Evolutionary conservation across 2,329 filamentous ascomycete species (phyloP).

Genomic region (Seiridium unicorne): DNA sequence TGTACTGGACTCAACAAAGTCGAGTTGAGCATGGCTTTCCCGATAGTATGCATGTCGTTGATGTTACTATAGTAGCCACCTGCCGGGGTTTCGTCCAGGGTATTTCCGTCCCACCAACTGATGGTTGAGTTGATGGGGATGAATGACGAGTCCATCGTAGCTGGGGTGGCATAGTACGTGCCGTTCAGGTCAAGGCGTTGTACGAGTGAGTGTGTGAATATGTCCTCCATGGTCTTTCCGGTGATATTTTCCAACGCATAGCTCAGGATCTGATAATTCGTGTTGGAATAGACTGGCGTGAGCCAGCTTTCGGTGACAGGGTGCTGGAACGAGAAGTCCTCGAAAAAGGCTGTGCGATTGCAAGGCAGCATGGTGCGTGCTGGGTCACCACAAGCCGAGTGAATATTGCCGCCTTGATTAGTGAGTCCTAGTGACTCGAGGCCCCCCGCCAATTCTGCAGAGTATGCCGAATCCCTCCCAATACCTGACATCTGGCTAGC

Average conservation of each 20-base stretch:
- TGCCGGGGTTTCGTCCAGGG: neutral
- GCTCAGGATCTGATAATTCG: constrained; percentile 34
- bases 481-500: neutral
- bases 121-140: neutral
- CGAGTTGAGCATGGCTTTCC: neutral
- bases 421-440: neutral
- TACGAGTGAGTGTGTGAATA: neutral
- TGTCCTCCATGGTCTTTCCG: constrained; percentile 17
- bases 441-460: neutral
- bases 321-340: constrained; percentile 23
- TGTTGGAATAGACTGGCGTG: constrained; percentile 36
- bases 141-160: neutral
- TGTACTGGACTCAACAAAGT: neutral
- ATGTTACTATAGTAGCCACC: neutral
- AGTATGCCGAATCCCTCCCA: neutral
- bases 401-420: neutral
- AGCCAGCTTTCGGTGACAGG: constrained; percentile 30
- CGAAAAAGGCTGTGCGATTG: constrained; percentile 24
- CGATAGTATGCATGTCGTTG: neutral
- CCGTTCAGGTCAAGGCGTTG: neutral
- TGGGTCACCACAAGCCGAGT: neutral
- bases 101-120: neutral
- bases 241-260: constrained; percentile 34
- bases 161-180: neutral
- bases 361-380: neutral